Percentiles rank a stretch among this genome's conserved stretches.
These are phyloP conservation scores for Amphirosellinia nigrospora DNA, from an alignment of 495 filamentous ascomycete species.

Conservation along the genomic window DNA sequence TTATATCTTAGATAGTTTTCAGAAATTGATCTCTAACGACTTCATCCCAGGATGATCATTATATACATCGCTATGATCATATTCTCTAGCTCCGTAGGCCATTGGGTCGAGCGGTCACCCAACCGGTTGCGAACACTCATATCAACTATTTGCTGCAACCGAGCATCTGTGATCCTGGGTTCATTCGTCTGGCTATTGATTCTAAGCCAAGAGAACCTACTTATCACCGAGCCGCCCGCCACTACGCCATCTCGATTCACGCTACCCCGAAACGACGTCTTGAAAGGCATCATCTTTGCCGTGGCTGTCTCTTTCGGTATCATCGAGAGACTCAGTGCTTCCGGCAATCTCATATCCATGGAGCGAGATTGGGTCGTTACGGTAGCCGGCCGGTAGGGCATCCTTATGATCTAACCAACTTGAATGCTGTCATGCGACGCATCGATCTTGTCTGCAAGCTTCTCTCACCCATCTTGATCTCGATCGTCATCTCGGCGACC, in stretches of 20 bases:
- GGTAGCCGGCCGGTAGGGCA: conserved; percentile 41
- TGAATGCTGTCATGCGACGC: conserved; percentile 71
- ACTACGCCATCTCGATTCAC: conserved; percentile 10
- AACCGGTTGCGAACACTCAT: conserved; percentile 47
- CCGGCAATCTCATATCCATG: conserved; percentile 67
- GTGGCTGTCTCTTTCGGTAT: conserved; percentile 59
- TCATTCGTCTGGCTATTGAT: conserved; percentile 57
- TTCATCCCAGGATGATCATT: conserved; percentile 35
- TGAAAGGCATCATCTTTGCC: conserved; percentile 48
- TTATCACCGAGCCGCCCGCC: conserved; percentile 14
- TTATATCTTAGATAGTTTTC: neutral
- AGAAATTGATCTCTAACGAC: neutral
- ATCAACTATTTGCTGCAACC: conserved; percentile 51
- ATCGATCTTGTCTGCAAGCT: conserved; percentile 78
- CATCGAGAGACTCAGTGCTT: conserved; percentile 60
- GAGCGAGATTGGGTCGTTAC: conserved; percentile 69
- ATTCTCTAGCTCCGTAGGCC: conserved; percentile 47
- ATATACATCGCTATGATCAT: conserved; percentile 43
- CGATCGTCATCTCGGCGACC: conserved; percentile 52
- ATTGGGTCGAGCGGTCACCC: conserved; percentile 54
- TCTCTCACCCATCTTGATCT: conserved; percentile 64
- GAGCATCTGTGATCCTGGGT: conserved; percentile 54
- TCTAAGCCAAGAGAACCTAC: conserved; percentile 42
- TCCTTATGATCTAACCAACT: conserved; percentile 47
- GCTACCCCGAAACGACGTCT: conserved; percentile 19